Base-by-base conservation (phyloP, 2,329 filamentous ascomycete genomes). In the Aspergillus phoenicis region DNA sequence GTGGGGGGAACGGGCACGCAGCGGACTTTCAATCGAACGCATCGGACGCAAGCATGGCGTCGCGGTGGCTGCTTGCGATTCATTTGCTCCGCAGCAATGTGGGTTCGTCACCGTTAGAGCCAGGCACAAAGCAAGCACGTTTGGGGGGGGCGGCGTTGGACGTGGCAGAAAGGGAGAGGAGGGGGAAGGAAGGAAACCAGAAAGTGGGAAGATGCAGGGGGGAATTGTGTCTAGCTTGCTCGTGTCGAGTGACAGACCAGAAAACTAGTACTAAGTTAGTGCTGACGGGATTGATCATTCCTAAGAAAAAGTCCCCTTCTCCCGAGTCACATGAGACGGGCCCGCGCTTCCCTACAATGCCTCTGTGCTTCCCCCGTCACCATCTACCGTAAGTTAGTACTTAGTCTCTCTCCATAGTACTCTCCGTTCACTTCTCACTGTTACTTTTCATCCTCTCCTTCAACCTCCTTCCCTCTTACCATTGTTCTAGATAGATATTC, bases 21-120 rank as follows among this genome's bases (percentile, higher is more conserved):
- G 41, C 55, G 62, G 8, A 62, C 60, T 51, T 64, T 64, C 8
- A 57, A 33, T 4, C 55, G 39, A n/a, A 62, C 57, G 15, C 62
- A 64, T 38, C 62, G 45, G 11, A 49, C 17, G 17, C 62, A 64
- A 2, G 62, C 58, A 28, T 62, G 58, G 4, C 60, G 54, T 11
- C 53, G 48, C n/a, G 54, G 55, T 10, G 43, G 43, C 33, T 56
- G 54, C 43, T 55, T 47, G 20, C 58, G 58, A 36, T 59, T 55
- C 58, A 58, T 63, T 8, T 6, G 41, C 41, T 45, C 20, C 20
- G 41, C 41, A 3, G 20, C 5, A 13, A 24, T 45, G 33, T 36
- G 33, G 33, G 11, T 36, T 36, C 33, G 33, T 36, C 33, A 36
- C 33, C 33, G 33, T 36, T 10, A 36, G 33, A 36, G 11, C 33